phyloP scores from a whole-genome alignment of 192 early-diverging fungal genomes.

The Coemansia javaensis region DNA sequence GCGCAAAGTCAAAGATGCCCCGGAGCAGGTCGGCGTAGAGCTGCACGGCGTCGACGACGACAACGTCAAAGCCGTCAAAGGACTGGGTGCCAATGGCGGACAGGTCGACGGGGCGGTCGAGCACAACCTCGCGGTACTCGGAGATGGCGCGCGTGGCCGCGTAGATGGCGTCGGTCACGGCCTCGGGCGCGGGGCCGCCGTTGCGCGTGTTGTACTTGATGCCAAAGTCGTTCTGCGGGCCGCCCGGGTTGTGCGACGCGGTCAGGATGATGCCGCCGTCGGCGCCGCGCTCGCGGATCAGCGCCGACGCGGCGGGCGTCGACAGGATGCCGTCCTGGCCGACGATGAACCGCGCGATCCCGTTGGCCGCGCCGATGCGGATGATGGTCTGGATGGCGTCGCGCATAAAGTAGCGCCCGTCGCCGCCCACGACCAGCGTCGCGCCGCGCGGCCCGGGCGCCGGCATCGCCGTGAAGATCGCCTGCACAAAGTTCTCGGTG shows the following conservation, averaged over 20 bases:
- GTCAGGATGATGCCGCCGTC: conserved; percentile 94
- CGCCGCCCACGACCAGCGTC: conserved; percentile 90
- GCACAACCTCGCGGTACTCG: conserved; percentile 56
- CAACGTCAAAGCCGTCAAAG: conserved; percentile 65
- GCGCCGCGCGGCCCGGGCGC: conserved; percentile 66
- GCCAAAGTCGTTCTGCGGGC: conserved; percentile 96
- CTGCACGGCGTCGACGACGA: conserved; percentile 81
- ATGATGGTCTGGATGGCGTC: conserved; percentile 88
- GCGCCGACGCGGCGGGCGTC: conserved; percentile 90
- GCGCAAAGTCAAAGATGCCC: conserved; percentile 88
- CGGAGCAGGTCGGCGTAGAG: conserved; percentile 87
- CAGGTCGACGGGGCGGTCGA: conserved; percentile 61
- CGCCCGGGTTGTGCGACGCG: conserved; percentile 99
- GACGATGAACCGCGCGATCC: conserved; percentile 82
- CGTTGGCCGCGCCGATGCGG: conserved; percentile 76
- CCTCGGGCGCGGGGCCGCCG: conserved; percentile 94
- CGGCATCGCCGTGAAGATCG: conserved; percentile 80
- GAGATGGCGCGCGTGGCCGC: conserved; percentile 70
- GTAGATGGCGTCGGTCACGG: conserved; percentile 91
- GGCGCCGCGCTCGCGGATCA: conserved; percentile 83
- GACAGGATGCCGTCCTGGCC: conserved; percentile 91
- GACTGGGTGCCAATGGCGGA: conserved; percentile 58
- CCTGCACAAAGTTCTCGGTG: conserved; percentile 96
- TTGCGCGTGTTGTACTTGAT: conserved; percentile 98
- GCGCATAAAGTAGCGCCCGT: conserved; percentile 85